Conservation (phyloP, 495 filamentous ascomycete genomes). For the Trichoderma asperelloides region DNA sequence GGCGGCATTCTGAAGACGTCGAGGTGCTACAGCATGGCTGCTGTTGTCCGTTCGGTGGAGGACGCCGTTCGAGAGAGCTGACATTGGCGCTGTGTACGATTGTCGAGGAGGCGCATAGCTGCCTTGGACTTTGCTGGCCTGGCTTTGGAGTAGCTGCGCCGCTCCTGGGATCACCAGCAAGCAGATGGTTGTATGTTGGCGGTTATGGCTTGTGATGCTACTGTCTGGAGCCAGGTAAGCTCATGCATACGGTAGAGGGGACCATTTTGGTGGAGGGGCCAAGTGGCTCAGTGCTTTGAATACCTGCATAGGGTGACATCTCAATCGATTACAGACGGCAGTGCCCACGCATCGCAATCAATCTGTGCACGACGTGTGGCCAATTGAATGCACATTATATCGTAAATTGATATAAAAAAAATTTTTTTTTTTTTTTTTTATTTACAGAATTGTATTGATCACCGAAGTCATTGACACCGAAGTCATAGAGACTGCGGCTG, state of each 20-base stretch:
- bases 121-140: not conserved
- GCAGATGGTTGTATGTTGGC: not conserved
- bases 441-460: too few species aligned
- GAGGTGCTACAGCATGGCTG: conserved; percentile 15
- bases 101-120: conserved; percentile 25
- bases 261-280: conserved; percentile 1
- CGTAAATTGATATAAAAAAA: too few species aligned
- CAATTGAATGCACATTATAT: too few species aligned
- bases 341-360: too few species aligned
- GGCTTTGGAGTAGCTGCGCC: conserved; percentile 1
- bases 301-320: too few species aligned
- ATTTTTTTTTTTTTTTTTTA: too few species aligned
- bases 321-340: too few species aligned
- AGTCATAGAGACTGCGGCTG: too few species aligned
- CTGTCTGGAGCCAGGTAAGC: not conserved
- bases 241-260: not conserved
- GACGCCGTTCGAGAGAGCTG: conserved; percentile 31
- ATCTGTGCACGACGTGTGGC: too few species aligned
- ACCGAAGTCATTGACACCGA: too few species aligned
- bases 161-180: not conserved
- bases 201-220: not conserved
- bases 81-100: conserved; percentile 25
- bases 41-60: conserved; percentile 15
- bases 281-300: not conserved
- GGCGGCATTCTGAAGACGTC: conserved; percentile 53